A percentile compares a stretch with the other conserved stretches of the same genome.
Evolutionary conservation across 2,329 filamentous ascomycete species (phyloP).

Genomic region (Lojkania enalia): DNA sequence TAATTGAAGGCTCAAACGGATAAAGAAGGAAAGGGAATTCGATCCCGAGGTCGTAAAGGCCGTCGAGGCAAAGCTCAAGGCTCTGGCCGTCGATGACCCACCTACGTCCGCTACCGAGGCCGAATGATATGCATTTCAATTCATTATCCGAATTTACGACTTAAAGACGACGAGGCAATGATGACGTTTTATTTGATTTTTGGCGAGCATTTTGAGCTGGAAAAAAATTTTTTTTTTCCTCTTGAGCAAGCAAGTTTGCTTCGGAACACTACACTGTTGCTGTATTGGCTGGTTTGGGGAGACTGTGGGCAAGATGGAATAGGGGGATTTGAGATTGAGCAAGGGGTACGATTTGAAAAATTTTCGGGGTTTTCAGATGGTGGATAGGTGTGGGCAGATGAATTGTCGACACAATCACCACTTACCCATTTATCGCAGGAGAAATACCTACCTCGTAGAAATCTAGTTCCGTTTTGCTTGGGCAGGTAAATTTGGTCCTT

Average conservation of each 20-base stretch:
- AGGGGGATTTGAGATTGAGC: not conserved
- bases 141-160: not conserved
- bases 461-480: too few species aligned
- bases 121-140: not conserved
- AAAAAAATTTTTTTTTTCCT: not conserved
- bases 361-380: too few species aligned
- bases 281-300: not conserved
- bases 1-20: constrained; percentile 56
- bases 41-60: constrained; percentile 63
- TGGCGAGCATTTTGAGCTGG: too few species aligned
- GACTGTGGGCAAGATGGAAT: not conserved
- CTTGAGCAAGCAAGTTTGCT: not conserved
- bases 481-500: too few species aligned
- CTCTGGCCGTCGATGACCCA: constrained; percentile 30
- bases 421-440: too few species aligned
- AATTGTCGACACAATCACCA: too few species aligned
- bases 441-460: too few species aligned
- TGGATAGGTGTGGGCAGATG: too few species aligned
- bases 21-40: constrained; percentile 58
- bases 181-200: too few species aligned
- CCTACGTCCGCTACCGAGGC: constrained; percentile 1
- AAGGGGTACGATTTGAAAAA: too few species aligned
- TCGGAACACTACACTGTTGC: not conserved
- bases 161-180: too few species aligned
- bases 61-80: constrained; percentile 59